A percentile compares a stretch with the other conserved stretches of the same genome.
Conservation (phyloP, 169 alveolate genomes). For the Plasmodium gaboni region DNA sequence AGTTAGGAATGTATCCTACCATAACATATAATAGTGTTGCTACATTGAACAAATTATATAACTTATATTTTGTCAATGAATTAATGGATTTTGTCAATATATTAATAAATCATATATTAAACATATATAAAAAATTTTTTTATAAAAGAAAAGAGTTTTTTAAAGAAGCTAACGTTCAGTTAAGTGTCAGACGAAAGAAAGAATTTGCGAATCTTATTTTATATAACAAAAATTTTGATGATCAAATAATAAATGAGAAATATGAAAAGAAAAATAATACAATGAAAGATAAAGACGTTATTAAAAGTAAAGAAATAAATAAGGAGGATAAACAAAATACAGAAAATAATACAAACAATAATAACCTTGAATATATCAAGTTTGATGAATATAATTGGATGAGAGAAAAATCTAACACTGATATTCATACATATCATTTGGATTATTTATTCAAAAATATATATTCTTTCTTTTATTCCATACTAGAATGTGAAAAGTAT, state of each 20-base stretch:
- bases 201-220: conserved; percentile 24
- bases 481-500: conserved; percentile 18
- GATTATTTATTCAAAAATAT: conserved; percentile 31
- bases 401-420: too few relatives aligned
- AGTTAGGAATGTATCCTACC: conserved; percentile 48
- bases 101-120: conserved; percentile 14
- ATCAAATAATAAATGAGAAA: too few relatives aligned
- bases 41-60: conserved; percentile 24
- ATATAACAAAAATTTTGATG: conserved; percentile 4
- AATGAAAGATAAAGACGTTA: neutral
- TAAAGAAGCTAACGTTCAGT: neutral
- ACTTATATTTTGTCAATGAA: conserved; percentile 51
- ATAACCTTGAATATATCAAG: neutral
- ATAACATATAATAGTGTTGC: conserved; percentile 5
- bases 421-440: conserved; percentile 8
- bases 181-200: conserved; percentile 26
- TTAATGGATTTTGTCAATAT: conserved; percentile 9
- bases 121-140: conserved; percentile 35
- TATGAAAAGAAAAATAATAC: neutral
- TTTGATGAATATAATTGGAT: neutral
- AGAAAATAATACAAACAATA: neutral
- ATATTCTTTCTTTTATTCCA: conserved; percentile 26
- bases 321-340: neutral
- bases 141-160: neutral
- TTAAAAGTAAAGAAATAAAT: neutral